Evolutionary conservation across 768 basidiomycete species (phyloP).

Genomic region (Porpolomopsis calyptriformis): DNA sequence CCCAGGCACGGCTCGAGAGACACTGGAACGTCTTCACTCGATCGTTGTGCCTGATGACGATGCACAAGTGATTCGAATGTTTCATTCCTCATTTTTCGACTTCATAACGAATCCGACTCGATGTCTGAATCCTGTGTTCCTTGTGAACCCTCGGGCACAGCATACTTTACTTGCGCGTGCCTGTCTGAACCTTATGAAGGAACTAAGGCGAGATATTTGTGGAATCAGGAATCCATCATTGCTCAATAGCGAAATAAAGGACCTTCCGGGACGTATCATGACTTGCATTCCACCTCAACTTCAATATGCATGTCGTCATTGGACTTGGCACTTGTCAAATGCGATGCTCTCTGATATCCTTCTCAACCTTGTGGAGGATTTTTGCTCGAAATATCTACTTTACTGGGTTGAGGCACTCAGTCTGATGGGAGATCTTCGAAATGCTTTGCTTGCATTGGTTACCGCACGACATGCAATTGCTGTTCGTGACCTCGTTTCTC

Average conservation of each 20-base stretch:
- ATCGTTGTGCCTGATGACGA: background rate
- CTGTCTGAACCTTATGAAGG: background rate
- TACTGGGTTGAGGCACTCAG: background rate
- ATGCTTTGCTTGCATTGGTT: background rate
- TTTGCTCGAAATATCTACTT: background rate
- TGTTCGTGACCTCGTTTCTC: background rate
- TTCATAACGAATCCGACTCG: background rate
- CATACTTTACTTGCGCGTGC: slow-evolving; percentile 1
- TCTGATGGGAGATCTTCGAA: background rate
- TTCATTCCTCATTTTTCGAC: background rate
- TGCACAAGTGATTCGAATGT: background rate
- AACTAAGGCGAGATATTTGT: slow-evolving; percentile 1
- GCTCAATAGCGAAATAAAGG: background rate
- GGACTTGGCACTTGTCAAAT: slow-evolving; percentile 1
- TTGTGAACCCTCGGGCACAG: background rate
- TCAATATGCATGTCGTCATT: background rate
- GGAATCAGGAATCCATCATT: background rate
- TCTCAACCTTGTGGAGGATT: background rate
- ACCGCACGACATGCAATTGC: background rate
- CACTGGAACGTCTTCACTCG: background rate
- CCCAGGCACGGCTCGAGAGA: background rate
- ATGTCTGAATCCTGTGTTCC: background rate
- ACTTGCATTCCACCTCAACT: background rate
- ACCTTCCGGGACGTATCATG: background rate
- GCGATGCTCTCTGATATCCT: background rate